Base-by-base conservation (phyloP, 2,329 filamentous ascomycete genomes). In the Cercospora zeae-maydis region DNA sequence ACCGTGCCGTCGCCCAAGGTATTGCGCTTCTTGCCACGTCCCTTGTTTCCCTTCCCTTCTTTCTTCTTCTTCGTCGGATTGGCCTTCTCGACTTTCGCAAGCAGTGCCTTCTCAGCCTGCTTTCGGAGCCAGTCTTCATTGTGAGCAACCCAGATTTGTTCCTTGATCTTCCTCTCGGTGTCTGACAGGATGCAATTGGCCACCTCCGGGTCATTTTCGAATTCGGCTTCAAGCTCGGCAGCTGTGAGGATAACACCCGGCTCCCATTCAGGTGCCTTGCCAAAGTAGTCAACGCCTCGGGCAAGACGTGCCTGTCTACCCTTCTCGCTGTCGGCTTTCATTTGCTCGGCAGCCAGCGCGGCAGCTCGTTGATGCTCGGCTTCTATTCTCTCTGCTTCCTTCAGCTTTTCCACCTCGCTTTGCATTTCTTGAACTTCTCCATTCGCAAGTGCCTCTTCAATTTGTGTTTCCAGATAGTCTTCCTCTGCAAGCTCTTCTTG, bases 71-170 rank as follows among this genome's bases (percentile, higher is more conserved):
- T 59, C 16, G 72, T 34, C 58, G 81, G 80, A 34, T 80, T 79
- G 11, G 81, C 81, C 65, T 83, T 82, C n/a, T 80, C 80, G 16
- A 86, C 75, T 36, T 92, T 91, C 63, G 87, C 85, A 39, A 89
- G 85, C 61, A 96, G 88, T 6, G 89, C 83, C 76, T 95, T 96
- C 64, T 90, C 87, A 73, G 97, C 92, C 73, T 96, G 89, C 54
- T 87, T 85, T 8, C 93, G 90, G 39, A 99, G 82, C 85, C 93
- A 99, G 69, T 96, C 92, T 74, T 95, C 92, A 76, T 99, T 98
- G 74, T 93, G 88, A 63, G 93, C 93, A 47, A 96, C 87, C 95
- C 95, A 99, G 58, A 98, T 90, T 63, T 87, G 86, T 75, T 97
- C 93, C 75, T 97, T 98, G 73, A 92, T 86, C 34, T 84, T 84